These are phyloP conservation scores for Berkeleyomyces basicola DNA, from an alignment of 2,329 filamentous ascomycete genomes.

Conservation along the genomic window DNA sequence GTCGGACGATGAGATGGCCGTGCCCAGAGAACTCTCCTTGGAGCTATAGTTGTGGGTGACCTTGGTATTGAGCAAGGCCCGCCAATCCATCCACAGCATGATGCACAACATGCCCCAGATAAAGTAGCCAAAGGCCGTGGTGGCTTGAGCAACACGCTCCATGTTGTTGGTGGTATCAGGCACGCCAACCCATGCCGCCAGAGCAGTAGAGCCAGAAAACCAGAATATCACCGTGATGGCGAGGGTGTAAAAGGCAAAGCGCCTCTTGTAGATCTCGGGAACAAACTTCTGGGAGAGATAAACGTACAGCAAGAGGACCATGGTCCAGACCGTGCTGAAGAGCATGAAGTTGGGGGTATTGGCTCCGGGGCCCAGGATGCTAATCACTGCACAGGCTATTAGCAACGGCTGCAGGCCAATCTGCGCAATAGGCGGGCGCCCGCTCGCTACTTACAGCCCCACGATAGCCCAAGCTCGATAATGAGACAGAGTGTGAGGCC, in stretches of 20 bases:
- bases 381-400: constrained; percentile 34
- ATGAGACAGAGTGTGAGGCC: constrained; percentile 21
- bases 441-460: constrained; percentile 40
- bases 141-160: constrained; percentile 41
- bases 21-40: constrained; percentile 4
- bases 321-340: constrained; percentile 62
- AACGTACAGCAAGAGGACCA: constrained; percentile 50
- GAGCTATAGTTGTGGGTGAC: neutral
- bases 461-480: constrained; percentile 58
- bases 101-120: constrained; percentile 27
- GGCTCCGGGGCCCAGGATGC: constrained; percentile 19
- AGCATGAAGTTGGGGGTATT: constrained; percentile 55
- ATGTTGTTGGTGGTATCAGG: constrained; percentile 34
- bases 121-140: constrained; percentile 49
- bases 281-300: constrained; percentile 48
- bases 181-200: constrained; percentile 48
- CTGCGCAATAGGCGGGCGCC: neutral
- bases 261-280: constrained; percentile 42
- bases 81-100: constrained; percentile 9
- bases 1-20: constrained; percentile 4
- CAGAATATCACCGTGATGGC: constrained; percentile 68
- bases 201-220: constrained; percentile 71
- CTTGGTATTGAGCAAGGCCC: constrained; percentile 1
- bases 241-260: constrained; percentile 51
- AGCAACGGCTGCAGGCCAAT: neutral